A percentile compares a stretch with the other conserved stretches of the same genome.
Evolutionary conservation across 2,329 filamentous ascomycete species (phyloP).

Genomic region (Aspergillus sp.): DNA sequence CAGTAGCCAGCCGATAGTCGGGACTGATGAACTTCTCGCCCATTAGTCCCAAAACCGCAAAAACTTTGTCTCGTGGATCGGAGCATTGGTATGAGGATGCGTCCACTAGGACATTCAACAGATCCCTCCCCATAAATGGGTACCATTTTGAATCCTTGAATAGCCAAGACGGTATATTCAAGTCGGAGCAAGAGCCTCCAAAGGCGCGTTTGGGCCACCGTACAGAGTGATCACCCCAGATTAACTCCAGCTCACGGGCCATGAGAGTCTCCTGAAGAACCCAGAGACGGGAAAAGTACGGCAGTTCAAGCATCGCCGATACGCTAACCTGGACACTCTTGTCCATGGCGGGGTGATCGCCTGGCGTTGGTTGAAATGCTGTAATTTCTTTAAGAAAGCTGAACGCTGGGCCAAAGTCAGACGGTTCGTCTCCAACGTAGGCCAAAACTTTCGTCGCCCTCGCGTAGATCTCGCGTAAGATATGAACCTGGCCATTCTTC

Average conservation of each 20-base stretch:
- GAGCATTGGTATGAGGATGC: background rate
- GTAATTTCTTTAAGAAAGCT: background rate
- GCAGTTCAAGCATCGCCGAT: background rate
- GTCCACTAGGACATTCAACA: background rate
- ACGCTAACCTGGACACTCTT: background rate
- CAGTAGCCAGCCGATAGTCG: background rate
- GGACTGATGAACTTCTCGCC: background rate
- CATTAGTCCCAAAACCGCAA: background rate
- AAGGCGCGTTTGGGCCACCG: background rate
- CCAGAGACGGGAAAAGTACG: constrained; percentile 1
- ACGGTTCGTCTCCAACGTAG: background rate
- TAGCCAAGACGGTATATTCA: background rate
- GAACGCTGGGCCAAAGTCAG: background rate
- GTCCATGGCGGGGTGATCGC: background rate
- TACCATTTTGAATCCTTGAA: background rate
- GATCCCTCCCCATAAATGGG: background rate
- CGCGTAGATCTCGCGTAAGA: background rate
- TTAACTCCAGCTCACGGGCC: background rate
- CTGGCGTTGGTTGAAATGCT: background rate
- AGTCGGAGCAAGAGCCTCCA: background rate
- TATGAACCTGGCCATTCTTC: background rate
- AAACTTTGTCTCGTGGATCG: constrained; percentile 7
- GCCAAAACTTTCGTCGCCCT: constrained; percentile 2
- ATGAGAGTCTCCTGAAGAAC: background rate
- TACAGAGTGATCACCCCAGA: background rate